Percentiles rank a stretch among this genome's conserved stretches.
Evolutionary conservation across 768 basidiomycete species (phyloP).

Genomic region (Termitomyces sp.): DNA sequence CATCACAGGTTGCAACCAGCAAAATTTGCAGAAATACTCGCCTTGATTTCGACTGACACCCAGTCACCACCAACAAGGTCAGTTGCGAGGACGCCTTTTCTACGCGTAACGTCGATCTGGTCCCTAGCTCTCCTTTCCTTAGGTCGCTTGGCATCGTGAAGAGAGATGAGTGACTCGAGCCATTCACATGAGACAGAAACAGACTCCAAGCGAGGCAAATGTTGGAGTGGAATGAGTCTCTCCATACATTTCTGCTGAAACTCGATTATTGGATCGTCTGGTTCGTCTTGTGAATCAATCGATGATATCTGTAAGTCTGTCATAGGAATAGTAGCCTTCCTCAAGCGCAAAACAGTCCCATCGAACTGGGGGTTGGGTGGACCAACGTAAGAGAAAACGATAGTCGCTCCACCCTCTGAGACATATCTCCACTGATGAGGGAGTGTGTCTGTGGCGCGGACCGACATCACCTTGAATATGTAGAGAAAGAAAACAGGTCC

Average conservation of each 20-base stretch:
- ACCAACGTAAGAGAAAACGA: conserved; percentile 82
- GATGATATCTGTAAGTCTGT: background rate
- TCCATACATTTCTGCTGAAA: conserved; percentile 67
- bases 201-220: conserved; percentile 53
- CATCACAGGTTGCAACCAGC: background rate
- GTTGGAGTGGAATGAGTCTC: conserved; percentile 53
- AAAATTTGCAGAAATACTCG: conserved; percentile 22
- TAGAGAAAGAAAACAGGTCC: background rate
- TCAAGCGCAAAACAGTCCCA: conserved; percentile 70
- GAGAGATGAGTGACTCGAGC: conserved; percentile 47
- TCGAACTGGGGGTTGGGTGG: conserved; percentile 43
- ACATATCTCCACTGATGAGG: conserved; percentile 74
- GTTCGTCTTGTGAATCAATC: conserved; percentile 18
- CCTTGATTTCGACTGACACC: conserved; percentile 90
- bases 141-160: conserved; percentile 52
- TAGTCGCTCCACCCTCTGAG: conserved; percentile 89
- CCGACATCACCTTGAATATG: conserved; percentile 15
- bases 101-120: conserved; percentile 48
- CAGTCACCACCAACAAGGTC: conserved; percentile 67
- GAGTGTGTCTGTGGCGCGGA: conserved; percentile 27
- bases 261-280: conserved; percentile 33
- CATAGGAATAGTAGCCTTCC: conserved; percentile 42
- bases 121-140: conserved; percentile 47
- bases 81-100: conserved; percentile 68
- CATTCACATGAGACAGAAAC: conserved; percentile 50